These are phyloP conservation scores for Yarrowia yakushimensis DNA, from an alignment of 805 yeast species.

Conservation along the genomic window DNA sequence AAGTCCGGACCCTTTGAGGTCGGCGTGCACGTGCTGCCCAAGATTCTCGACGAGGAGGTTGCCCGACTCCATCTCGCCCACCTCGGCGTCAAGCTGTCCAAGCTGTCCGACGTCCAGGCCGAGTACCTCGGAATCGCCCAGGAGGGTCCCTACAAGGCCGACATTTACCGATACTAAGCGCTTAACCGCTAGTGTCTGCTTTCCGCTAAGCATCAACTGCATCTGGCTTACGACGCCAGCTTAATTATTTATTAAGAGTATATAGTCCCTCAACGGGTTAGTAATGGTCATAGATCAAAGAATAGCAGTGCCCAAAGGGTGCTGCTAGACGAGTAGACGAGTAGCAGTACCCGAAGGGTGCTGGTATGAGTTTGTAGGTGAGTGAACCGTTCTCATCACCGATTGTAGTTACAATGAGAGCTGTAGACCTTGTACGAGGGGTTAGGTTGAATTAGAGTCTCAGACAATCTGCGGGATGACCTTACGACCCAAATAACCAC, in stretches of 20 bases:
- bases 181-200: not conserved
- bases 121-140: constrained; percentile 89
- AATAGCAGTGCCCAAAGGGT: too few relatives aligned
- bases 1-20: constrained; percentile 85
- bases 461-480: too few relatives aligned
- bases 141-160: constrained; percentile 98
- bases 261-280: constrained; percentile 24
- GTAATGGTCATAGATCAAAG: too few relatives aligned
- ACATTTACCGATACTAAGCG: constrained; percentile 90
- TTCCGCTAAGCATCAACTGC: constrained; percentile 20
- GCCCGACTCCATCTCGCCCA: constrained; percentile 95
- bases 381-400: too few relatives aligned
- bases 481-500: too few relatives aligned
- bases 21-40: constrained; percentile 96
- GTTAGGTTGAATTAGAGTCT: too few relatives aligned
- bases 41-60: constrained; percentile 97
- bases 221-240: constrained; percentile 17
- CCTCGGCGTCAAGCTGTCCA: constrained; percentile 83
- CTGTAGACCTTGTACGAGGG: too few relatives aligned
- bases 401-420: too few relatives aligned
- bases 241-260: constrained; percentile 24
- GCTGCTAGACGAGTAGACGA: too few relatives aligned
- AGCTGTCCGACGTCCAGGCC: constrained; percentile 74
- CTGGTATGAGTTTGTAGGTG: too few relatives aligned
- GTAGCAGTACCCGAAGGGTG: too few relatives aligned